Evolutionary conservation across 2,329 filamentous ascomycete species (phyloP).

Genomic region (Stemphylium lycopersici): DNA sequence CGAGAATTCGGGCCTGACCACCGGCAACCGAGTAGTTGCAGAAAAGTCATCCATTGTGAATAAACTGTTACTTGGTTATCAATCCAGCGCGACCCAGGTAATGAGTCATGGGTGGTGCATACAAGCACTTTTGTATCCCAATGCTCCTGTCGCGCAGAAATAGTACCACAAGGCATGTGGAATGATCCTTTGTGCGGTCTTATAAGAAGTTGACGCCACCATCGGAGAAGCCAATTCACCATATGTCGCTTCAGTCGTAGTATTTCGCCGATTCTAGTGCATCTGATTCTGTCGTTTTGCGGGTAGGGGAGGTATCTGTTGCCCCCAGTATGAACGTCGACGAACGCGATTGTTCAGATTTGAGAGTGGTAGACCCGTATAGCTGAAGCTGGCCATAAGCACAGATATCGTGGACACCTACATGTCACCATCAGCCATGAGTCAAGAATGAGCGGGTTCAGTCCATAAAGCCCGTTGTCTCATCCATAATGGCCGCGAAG

Average conservation of each 20-base stretch:
- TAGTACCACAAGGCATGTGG: too few species aligned
- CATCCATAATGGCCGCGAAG: slow-evolving; percentile 46
- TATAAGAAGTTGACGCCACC: too few species aligned
- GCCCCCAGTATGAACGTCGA: neutral
- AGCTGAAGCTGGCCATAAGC: neutral
- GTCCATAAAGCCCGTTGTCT: slow-evolving; percentile 43
- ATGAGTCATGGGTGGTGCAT: too few species aligned
- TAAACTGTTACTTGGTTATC: too few species aligned
- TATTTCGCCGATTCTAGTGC: neutral
- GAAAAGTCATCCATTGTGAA: too few species aligned
- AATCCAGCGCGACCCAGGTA: too few species aligned
- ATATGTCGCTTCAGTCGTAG: neutral
- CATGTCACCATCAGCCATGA: neutral
- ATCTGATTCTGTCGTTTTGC: neutral
- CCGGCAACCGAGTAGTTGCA: too few species aligned
- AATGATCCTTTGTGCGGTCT: too few species aligned
- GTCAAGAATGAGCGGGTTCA: slow-evolving; percentile 16
- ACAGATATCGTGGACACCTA: neutral
- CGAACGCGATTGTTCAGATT: neutral
- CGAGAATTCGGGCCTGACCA: too few species aligned
- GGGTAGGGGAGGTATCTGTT: neutral
- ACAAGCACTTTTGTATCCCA: too few species aligned
- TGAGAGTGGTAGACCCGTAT: neutral
- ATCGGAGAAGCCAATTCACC: too few species aligned
- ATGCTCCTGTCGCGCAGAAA: too few species aligned